Evolutionary conservation across 2,329 filamentous ascomycete genomes (phyloP), one percentile per base, ranked within the genome.

Genomic region (Penicillium psychrosexuale): DNA sequence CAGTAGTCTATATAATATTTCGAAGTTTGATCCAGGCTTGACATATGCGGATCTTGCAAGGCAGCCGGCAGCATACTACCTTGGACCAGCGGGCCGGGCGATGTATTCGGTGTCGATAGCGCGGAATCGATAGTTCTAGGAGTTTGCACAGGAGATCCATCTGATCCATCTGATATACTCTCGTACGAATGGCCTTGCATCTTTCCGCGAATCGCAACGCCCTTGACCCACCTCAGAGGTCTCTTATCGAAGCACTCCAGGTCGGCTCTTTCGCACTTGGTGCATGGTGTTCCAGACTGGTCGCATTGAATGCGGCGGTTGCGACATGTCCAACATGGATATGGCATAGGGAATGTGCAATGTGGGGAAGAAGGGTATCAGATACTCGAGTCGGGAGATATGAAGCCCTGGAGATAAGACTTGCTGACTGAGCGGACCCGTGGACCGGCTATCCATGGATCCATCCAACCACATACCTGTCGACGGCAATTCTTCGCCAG

Each of bases 231-330:
- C 61, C 69, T 57, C 3, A 71, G 44, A 5, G 71, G 71, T 19
- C 71, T 60, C 55, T 67, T 67, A 33, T 69, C 65, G 31, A 65
- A 61, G 43, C 71, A 73, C 61, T 72, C 64, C 8, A 72, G 30
- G 3, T 68, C 71, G 9, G 66, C 65, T 37, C 68, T 72, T 36
- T 63, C 45, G 44, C 71, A 73, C 61, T 73, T 73, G 27, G 47
- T 51, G 46, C 71, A 73, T 7, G 71, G 71, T 1, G 51, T 46
- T 13, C 59, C 50, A 5, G 66, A 61, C 47, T 60, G 67, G 49
- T 71, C 69, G 54, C 71, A 73, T 57, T 72, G 68, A 40, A 73
- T 66, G 47, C 66, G 71, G 42, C 71, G 68, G 5, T 62, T 69
- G 24, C 70, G 69, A 56, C 71, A 73, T 24, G 71, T 73, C 55